Percentiles rank a stretch among this genome's conserved stretches.
These are phyloP conservation scores for Pseudogymnoascus sp. DNA, from an alignment of 2,329 filamentous ascomycete genomes.

Conservation along the genomic window DNA sequence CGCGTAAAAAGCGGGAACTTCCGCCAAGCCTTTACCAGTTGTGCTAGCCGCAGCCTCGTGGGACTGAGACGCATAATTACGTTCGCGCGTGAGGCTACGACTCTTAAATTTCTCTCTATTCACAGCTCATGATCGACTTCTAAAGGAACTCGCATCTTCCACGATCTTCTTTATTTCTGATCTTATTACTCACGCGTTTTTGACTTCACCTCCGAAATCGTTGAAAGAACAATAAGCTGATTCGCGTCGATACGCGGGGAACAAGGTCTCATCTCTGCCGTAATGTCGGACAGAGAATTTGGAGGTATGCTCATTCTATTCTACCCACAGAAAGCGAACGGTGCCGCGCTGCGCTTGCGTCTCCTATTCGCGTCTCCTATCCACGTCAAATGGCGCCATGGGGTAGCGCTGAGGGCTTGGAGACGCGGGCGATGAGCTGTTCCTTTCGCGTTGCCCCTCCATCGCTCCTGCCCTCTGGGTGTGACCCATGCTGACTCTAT, in stretches of 20 bases:
- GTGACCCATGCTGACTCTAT: background rate
- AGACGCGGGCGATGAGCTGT: background rate
- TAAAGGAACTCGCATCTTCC: background rate
- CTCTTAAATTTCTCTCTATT: constrained; percentile 1
- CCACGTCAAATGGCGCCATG: background rate
- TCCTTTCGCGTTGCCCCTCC: background rate
- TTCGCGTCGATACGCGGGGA: constrained; percentile 5
- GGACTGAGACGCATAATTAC: background rate
- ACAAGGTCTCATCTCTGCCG: constrained; percentile 10
- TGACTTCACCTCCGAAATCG: background rate
- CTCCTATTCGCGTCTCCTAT: background rate
- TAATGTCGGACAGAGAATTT: constrained; percentile 63
- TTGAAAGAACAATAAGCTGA: constrained; percentile 3
- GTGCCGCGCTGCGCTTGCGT: background rate
- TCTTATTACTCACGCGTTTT: background rate
- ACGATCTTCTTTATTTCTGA: background rate
- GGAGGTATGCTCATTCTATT: constrained; percentile 43
- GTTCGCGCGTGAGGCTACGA: constrained; percentile 11
- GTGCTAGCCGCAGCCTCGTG: constrained; percentile 6
- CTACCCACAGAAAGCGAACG: background rate
- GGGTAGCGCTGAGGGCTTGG: background rate
- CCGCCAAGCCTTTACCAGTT: constrained; percentile 5
- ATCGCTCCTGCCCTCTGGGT: background rate
- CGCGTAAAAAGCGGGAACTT: constrained; percentile 11
- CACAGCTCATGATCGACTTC: background rate